Evolutionary conservation across 257 asterid genomes (phyloP).

Genomic region (Scutellaria galericulata): DNA sequence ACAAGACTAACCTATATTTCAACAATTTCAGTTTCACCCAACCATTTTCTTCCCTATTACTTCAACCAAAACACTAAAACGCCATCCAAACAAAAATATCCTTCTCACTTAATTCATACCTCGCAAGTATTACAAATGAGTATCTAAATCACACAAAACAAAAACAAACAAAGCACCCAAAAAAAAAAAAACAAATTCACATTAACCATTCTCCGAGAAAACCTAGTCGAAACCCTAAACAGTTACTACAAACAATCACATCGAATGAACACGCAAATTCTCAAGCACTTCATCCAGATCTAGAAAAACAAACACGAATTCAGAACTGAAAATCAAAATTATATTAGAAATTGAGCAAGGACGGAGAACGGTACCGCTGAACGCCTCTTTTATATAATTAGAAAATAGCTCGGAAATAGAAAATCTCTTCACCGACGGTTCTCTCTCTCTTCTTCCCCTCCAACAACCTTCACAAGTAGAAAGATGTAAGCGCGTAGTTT

Average conservation of each 20-base stretch:
- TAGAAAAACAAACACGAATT: conserved; percentile 23
- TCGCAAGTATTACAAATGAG: not conserved
- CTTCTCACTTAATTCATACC: not conserved
- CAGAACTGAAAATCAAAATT: conserved; percentile 21
- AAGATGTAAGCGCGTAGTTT: not conserved
- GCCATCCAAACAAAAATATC: not conserved
- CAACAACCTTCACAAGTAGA: not conserved
- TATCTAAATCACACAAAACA: not conserved
- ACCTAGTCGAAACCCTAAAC: conserved; percentile 45
- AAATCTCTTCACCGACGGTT: conserved; percentile 25
- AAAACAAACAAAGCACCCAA: not conserved
- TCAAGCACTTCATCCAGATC: conserved; percentile 34
- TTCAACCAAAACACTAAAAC: not conserved
- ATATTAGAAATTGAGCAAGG: conserved; percentile 11
- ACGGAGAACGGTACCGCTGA: conserved; percentile 37
- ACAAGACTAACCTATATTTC: not conserved
- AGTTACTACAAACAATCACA: not conserved
- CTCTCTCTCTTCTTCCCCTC: conserved; percentile 16
- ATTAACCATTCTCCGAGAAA: conserved; percentile 13
- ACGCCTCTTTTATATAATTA: not conserved
- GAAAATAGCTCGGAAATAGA: not conserved
- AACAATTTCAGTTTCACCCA: not conserved
- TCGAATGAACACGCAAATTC: conserved; percentile 18
- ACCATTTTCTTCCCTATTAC: not conserved
- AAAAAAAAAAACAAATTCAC: not conserved